These are phyloP conservation scores for Aphanomyces stellatus DNA, from an alignment of 352 stramenopile genomes.

Conservation along the genomic window DNA sequence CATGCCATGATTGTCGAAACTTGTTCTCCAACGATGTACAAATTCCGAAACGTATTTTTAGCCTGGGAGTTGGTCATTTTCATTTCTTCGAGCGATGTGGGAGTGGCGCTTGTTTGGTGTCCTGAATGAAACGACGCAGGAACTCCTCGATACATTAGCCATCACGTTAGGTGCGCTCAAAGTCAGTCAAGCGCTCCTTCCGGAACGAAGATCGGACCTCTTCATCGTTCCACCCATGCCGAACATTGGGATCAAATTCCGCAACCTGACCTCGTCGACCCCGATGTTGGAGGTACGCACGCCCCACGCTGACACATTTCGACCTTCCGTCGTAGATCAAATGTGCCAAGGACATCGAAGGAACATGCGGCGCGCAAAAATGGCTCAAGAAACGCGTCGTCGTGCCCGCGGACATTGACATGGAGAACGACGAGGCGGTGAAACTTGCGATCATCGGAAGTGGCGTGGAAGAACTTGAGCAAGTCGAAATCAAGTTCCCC, in stretches of 20 bases:
- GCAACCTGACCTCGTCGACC: slow-evolving; percentile 11
- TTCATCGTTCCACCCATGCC: slow-evolving; percentile 17
- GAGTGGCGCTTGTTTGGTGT: slow-evolving; percentile 13
- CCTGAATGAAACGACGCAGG: neutral
- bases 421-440: slow-evolving; percentile 13
- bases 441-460: slow-evolving; percentile 12
- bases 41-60: too few species aligned
- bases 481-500: slow-evolving; percentile 18
- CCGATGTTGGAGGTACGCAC: slow-evolving; percentile 6
- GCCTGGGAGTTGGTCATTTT: neutral
- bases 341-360: slow-evolving; percentile 13
- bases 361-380: slow-evolving; percentile 5
- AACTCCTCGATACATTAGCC: slow-evolving; percentile 4
- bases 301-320: too few species aligned
- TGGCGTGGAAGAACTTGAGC: slow-evolving; percentile 18
- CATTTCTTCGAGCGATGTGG: slow-evolving; percentile 7
- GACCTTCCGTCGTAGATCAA: slow-evolving; percentile 17
- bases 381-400: slow-evolving; percentile 16
- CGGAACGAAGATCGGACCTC: slow-evolving; percentile 6
- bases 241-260: slow-evolving; percentile 21
- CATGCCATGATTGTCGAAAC: too few species aligned
- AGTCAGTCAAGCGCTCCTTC: slow-evolving; percentile 14
- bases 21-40: too few species aligned
- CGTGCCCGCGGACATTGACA: slow-evolving; percentile 5
- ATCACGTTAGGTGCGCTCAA: slow-evolving; percentile 16